phyloP scores from a whole-genome alignment of 106 monocot genomes.

The Phalaenopsis equestris region DNA sequence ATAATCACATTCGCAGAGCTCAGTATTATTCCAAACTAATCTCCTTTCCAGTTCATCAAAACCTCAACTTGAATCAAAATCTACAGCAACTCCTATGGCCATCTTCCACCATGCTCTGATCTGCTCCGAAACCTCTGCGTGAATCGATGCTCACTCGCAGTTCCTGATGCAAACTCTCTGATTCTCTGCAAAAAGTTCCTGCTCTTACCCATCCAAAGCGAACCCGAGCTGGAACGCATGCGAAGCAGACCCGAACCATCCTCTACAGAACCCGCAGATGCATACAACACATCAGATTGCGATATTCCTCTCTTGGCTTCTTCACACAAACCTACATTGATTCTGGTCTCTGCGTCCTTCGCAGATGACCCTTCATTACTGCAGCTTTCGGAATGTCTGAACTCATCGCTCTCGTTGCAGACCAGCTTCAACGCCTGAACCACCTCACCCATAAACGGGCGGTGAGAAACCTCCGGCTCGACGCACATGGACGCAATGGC shows the following conservation, averaged over 20 bases:
- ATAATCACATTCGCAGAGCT: not conserved
- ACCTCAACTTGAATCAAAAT: not conserved
- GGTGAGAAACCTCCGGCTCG: slow-evolving; percentile 85
- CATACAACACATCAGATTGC: slow-evolving; percentile 47
- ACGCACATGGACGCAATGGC: slow-evolving; percentile 98
- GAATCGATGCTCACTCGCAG: slow-evolving; percentile 42
- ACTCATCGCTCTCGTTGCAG: slow-evolving; percentile 43
- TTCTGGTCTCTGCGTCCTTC: slow-evolving; percentile 23
- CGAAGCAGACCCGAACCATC: slow-evolving; percentile 46
- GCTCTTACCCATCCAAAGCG: slow-evolving; percentile 35
- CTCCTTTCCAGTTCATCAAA: not conserved
- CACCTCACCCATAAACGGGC: slow-evolving; percentile 93
- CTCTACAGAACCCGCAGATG: slow-evolving; percentile 16
- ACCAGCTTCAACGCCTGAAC: slow-evolving; percentile 89
- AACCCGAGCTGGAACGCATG: slow-evolving; percentile 65
- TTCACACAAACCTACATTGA: slow-evolving; percentile 12
- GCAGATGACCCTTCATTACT: slow-evolving; percentile 30
- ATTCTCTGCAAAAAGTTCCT: slow-evolving; percentile 46
- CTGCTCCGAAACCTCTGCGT: slow-evolving; percentile 21
- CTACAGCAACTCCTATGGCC: not conserved
- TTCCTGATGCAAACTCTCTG: slow-evolving; percentile 50
- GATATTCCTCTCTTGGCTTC: slow-evolving; percentile 39
- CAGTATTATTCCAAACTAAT: not conserved
- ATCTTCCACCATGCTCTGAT: slow-evolving; percentile 2
- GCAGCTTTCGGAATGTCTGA: slow-evolving; percentile 27